phyloP scores from a whole-genome alignment of 768 basidiomycete genomes.

The Imleria badia region DNA sequence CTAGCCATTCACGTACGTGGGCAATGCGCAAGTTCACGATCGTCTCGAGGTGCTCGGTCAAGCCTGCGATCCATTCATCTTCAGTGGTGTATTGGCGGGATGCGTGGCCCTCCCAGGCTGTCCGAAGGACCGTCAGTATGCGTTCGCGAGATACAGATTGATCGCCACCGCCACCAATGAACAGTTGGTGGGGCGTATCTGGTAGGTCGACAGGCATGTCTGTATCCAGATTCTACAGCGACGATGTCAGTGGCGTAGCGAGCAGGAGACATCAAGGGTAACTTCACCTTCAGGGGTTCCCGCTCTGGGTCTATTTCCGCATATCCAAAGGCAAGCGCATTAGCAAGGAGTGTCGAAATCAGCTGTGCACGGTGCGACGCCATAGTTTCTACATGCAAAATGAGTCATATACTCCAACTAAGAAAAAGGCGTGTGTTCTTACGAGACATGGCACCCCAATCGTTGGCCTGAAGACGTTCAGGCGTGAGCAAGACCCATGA shows the following conservation, averaged over 20 bases:
- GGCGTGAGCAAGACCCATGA: background rate
- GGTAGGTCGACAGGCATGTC: conserved; percentile 38
- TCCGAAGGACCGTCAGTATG: conserved; percentile 13
- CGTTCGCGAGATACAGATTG: conserved; percentile 18
- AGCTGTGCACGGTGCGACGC: conserved; percentile 47
- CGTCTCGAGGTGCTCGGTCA: conserved; percentile 39
- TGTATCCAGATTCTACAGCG: conserved; percentile 50
- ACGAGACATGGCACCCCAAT: conserved; percentile 68
- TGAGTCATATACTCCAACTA: background rate
- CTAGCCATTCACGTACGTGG: conserved; percentile 53
- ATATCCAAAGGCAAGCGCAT: conserved; percentile 49
- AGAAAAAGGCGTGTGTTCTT: conserved; percentile 13
- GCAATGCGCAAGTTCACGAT: conserved; percentile 44
- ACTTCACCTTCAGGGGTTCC: conserved; percentile 51
- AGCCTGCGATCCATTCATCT: conserved; percentile 38
- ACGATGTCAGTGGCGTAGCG: background rate
- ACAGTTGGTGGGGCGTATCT: conserved; percentile 41
- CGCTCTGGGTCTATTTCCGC: conserved; percentile 44
- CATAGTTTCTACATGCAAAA: conserved; percentile 41
- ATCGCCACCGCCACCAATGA: conserved; percentile 22
- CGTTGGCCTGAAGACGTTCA: conserved; percentile 42
- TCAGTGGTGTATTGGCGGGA: conserved; percentile 22
- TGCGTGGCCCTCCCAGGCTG: conserved; percentile 14
- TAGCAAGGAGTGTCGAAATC: conserved; percentile 42
- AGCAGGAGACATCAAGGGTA: background rate